Conservation (phyloP, 2,329 filamentous ascomycete species). For the Didymella segeticola region DNA sequence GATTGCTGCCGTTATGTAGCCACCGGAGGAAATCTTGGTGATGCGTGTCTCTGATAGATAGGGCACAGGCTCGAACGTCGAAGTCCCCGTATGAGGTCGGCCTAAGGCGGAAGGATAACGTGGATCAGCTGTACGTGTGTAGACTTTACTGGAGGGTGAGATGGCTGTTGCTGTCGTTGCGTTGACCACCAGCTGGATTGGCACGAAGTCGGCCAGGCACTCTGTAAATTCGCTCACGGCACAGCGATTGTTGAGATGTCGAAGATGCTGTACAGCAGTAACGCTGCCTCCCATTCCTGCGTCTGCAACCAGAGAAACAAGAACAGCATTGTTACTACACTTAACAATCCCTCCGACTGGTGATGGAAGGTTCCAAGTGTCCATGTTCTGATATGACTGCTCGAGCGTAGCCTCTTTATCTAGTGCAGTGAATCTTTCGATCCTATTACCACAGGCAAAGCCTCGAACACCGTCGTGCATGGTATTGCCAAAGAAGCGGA, state of each 20-base stretch:
- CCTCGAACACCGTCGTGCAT: constrained; percentile 34
- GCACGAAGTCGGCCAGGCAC: constrained; percentile 7
- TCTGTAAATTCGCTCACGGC: too few species aligned
- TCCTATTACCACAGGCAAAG: constrained; percentile 7
- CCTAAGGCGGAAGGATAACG: constrained; percentile 36
- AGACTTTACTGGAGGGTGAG: constrained; percentile 21
- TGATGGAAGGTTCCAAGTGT: background rate
- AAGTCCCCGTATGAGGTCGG: constrained; percentile 16
- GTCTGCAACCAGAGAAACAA: background rate
- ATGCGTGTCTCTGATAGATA: constrained; percentile 38
- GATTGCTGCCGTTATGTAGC: constrained; percentile 42
- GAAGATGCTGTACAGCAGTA: background rate
- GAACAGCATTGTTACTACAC: constrained; percentile 4
- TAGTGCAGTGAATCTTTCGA: constrained; percentile 22
- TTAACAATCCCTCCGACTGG: background rate
- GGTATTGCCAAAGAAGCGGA: constrained; percentile 27
- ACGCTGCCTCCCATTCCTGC: background rate
- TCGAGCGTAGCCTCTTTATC: background rate
- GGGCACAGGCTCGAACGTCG: constrained; percentile 23
- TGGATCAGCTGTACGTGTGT: constrained; percentile 31
- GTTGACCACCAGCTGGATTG: constrained; percentile 17
- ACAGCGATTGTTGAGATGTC: background rate
- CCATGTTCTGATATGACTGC: background rate
- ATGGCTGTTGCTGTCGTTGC: constrained; percentile 34
- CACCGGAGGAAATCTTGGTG: constrained; percentile 35